Conservation (phyloP, 108 stramenopile genomes). For the Chaetoceros muelleri region DNA sequence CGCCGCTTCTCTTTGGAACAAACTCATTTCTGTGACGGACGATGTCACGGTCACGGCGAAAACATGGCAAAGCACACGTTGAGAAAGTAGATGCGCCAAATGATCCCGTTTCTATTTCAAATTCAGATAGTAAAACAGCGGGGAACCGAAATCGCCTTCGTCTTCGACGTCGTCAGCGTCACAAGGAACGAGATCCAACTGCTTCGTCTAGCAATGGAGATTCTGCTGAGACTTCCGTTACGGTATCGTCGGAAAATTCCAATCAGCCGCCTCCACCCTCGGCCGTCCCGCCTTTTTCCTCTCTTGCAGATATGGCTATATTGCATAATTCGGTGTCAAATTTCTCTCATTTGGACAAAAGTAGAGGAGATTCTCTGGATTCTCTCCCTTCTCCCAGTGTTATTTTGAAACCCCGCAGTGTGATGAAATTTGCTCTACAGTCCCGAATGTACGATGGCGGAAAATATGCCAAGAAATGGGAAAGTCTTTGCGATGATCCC, state of each 20-base stretch:
- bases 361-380: background rate
- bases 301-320: background rate
- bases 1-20: no score
- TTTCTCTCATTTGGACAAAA: no score
- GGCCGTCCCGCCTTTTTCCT: background rate
- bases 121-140: no score
- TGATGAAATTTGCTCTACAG: background rate
- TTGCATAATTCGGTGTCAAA: background rate
- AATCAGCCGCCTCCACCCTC: no score
- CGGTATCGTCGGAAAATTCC: no score
- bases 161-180: background rate
- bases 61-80: no score
- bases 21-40: no score
- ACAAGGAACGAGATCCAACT: no score
- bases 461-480: background rate
- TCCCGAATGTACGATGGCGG: background rate
- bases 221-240: background rate
- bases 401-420: background rate
- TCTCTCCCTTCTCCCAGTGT: background rate
- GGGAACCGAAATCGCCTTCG: background rate
- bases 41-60: no score
- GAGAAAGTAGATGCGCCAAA: no score
- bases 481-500: constrained; percentile 26
- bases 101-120: no score
- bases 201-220: background rate